Percentiles rank a stretch among this genome's conserved stretches.
Evolutionary conservation across 2,329 filamentous ascomycete species (phyloP).

Genomic region (Aspergillus viridinutans): DNA sequence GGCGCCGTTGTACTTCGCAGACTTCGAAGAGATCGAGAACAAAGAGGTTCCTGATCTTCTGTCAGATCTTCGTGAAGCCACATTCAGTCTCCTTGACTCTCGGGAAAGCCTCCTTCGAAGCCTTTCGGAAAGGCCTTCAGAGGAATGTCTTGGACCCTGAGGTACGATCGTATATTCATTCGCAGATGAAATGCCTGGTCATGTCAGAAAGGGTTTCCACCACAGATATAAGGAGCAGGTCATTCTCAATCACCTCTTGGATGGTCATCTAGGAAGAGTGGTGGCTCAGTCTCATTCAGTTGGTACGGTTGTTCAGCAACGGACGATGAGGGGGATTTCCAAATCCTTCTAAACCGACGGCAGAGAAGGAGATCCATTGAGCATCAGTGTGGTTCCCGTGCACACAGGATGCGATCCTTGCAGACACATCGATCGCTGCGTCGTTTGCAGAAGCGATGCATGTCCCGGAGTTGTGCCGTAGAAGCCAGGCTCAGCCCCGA

Average conservation of each 20-base stretch:
- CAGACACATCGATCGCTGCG: not conserved
- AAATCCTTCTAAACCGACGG: slow-evolving; percentile 20
- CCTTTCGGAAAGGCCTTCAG: slow-evolving; percentile 23
- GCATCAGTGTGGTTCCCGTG: not conserved
- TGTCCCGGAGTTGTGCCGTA: not conserved
- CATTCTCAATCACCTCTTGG: slow-evolving; percentile 12
- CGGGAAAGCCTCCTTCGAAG: slow-evolving; percentile 32
- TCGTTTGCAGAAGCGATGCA: not conserved
- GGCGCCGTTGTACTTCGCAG: slow-evolving; percentile 3
- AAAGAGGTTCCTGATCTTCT: slow-evolving; percentile 12
- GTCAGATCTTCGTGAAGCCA: slow-evolving; percentile 8
- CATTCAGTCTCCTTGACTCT: slow-evolving; percentile 21
- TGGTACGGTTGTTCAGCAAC: slow-evolving; percentile 11
- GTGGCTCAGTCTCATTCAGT: slow-evolving; percentile 1
- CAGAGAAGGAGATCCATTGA: slow-evolving; percentile 24
- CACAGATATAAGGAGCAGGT: not conserved
- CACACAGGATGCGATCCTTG: not conserved
- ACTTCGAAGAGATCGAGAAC: slow-evolving; percentile 19
- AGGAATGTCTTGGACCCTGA: slow-evolving; percentile 10
- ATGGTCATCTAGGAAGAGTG: not conserved
- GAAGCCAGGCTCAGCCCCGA: not conserved
- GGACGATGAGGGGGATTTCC: slow-evolving; percentile 12
- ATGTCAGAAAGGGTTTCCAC: not conserved
- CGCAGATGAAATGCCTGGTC: slow-evolving; percentile 6
- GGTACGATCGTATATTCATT: slow-evolving; percentile 4